Conservation (phyloP, 2,329 filamentous ascomycete species). For the Ophiostoma sp. region DNA sequence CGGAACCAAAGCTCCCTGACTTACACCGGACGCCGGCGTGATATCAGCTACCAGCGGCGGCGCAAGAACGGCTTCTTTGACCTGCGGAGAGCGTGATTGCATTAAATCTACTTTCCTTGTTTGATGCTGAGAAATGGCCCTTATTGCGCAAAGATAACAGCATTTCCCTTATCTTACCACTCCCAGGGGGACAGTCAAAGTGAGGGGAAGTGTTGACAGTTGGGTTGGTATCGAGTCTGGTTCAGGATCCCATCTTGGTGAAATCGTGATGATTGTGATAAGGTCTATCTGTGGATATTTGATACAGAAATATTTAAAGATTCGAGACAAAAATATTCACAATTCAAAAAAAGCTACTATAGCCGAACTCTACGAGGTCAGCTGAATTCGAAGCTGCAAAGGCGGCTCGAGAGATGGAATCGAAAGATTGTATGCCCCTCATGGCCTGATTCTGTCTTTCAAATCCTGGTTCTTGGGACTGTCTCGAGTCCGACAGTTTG, state of each 20-base stretch:
- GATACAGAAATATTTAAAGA: neutral
- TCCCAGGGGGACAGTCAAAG: neutral
- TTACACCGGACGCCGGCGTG: neutral
- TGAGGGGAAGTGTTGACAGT: neutral
- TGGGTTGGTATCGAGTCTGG: neutral
- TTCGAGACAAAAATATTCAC: neutral
- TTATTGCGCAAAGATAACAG: neutral
- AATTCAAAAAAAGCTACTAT: neutral
- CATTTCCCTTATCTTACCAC: neutral
- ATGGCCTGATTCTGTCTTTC: neutral
- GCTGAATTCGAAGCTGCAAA: neutral
- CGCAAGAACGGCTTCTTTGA: neutral
- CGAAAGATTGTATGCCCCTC: neutral
- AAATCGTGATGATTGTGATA: neutral
- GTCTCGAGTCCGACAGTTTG: neutral
- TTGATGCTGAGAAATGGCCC: neutral
- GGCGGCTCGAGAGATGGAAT: neutral
- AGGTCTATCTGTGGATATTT: neutral
- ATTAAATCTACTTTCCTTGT: neutral
- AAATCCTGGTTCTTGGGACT: neutral
- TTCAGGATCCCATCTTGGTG: neutral
- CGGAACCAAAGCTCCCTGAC: neutral
- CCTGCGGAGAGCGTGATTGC: neutral
- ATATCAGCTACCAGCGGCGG: conserved; percentile 11
- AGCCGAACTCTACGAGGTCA: neutral